phyloP scores from a whole-genome alignment of 805 yeast species.

The Komagataella ulmi region DNA sequence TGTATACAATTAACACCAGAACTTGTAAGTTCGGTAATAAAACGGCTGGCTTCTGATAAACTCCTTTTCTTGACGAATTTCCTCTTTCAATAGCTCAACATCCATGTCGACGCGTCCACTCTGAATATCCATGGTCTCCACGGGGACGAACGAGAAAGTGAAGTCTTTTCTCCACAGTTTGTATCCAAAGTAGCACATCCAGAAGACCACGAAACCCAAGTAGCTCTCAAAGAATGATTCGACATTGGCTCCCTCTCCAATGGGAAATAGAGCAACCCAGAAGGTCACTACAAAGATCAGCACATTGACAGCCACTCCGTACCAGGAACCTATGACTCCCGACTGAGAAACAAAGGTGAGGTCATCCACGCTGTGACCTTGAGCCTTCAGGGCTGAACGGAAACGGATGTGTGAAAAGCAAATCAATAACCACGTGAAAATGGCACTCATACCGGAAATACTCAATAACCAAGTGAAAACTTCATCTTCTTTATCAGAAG shows the following conservation, averaged over 20 bases:
- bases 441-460: slow-evolving; percentile 65
- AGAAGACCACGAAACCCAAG: slow-evolving; percentile 48
- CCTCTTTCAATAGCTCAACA: slow-evolving; percentile 40
- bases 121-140: slow-evolving; percentile 39
- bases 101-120: slow-evolving; percentile 53
- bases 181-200: slow-evolving; percentile 29
- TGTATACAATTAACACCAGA: slow-evolving; percentile 33
- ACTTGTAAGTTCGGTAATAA: slow-evolving; percentile 35
- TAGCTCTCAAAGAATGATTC: slow-evolving; percentile 50
- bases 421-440: slow-evolving; percentile 71
- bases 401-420: slow-evolving; percentile 58
- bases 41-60: slow-evolving; percentile 29
- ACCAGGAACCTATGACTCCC: slow-evolving; percentile 56
- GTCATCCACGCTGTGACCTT: slow-evolving; percentile 58
- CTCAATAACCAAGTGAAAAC: slow-evolving; percentile 70
- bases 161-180: slow-evolving; percentile 29
- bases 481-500: slow-evolving; percentile 41
- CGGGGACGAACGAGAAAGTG: slow-evolving; percentile 27
- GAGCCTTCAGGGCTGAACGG: slow-evolving; percentile 49
- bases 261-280: slow-evolving; percentile 72
- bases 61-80: slow-evolving; percentile 43
- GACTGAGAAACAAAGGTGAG: slow-evolving; percentile 52
- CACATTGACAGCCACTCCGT: slow-evolving; percentile 44
- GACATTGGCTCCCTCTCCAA: slow-evolving; percentile 37
- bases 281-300: slow-evolving; percentile 64